phyloP scores from a whole-genome alignment of 148 eudicot species.

The Fagopyrum homotropicum region DNA sequence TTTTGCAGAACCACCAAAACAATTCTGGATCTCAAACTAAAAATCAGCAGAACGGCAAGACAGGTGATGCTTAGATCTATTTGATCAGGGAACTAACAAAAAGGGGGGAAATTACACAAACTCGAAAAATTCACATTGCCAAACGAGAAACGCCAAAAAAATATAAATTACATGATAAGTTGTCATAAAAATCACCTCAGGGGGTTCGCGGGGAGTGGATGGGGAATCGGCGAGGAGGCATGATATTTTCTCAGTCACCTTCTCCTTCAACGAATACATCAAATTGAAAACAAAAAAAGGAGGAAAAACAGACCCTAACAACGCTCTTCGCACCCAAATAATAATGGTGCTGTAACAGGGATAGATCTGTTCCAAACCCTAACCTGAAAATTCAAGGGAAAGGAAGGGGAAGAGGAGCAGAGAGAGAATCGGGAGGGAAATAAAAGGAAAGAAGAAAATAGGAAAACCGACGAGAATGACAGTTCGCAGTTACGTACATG shows the following conservation, averaged over 20 bases:
- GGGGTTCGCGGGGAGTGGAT: slow-evolving; percentile 27
- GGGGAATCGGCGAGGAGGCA: slow-evolving; percentile 41
- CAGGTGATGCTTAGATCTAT: background rate
- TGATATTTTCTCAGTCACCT: slow-evolving; percentile 45
- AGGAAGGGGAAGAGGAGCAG: slow-evolving; percentile 7
- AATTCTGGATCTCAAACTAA: background rate
- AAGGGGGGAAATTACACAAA: background rate
- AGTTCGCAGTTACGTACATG: background rate
- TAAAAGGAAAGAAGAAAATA: background rate
- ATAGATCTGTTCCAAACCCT: slow-evolving; percentile 3
- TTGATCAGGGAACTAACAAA: background rate
- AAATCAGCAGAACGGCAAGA: background rate
- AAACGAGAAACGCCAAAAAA: background rate
- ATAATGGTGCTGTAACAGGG: background rate
- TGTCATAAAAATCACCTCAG: slow-evolving; percentile 33
- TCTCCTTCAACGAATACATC: slow-evolving; percentile 52
- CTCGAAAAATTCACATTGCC: background rate
- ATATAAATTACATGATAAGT: background rate
- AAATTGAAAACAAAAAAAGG: background rate
- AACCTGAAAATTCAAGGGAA: background rate
- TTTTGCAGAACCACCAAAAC: background rate
- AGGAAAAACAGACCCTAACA: background rate
- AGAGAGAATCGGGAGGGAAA: background rate
- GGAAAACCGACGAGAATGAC: background rate
- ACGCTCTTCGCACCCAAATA: background rate